A percentile compares a stretch with the other conserved stretches of the same genome.
These are phyloP conservation scores for Artemisia tridentata DNA, from an alignment of 129 eudicot genomes.

Conservation along the genomic window DNA sequence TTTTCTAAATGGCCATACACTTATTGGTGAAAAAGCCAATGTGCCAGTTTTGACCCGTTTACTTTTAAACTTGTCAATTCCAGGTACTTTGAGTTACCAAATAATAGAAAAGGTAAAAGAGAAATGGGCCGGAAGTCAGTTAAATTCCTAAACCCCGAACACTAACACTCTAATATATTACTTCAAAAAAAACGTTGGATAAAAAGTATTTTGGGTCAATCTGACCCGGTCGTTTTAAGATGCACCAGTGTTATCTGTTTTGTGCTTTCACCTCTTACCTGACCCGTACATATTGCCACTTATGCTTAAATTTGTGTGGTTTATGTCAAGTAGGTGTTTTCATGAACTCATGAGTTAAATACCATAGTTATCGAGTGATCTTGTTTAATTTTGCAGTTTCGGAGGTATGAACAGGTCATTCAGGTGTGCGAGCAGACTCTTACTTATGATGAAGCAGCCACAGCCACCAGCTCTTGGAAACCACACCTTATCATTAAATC, in stretches of 20 bases:
- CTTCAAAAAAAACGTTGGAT: not conserved
- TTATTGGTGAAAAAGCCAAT: slow-evolving; percentile 2
- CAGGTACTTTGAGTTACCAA: not conserved
- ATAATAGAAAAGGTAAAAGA: not conserved
- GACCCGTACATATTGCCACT: not conserved
- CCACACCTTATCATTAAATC: slow-evolving; percentile 49
- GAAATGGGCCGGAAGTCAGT: slow-evolving; percentile 4
- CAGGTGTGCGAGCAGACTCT: slow-evolving; percentile 66
- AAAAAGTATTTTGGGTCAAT: not conserved
- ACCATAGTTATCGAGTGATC: not conserved
- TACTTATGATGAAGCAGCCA: slow-evolving; percentile 41
- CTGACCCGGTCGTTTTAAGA: not conserved
- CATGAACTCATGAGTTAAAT: not conserved
- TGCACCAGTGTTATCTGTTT: not conserved
- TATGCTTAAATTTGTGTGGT: not conserved
- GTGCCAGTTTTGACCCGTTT: not conserved
- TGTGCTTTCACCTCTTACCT: not conserved
- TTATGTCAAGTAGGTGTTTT: not conserved
- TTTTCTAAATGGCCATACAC: slow-evolving; percentile 4
- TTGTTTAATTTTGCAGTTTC: slow-evolving; percentile 48
- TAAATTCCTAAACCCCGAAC: not conserved
- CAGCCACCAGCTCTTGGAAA: slow-evolving; percentile 41
- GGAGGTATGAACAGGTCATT: slow-evolving; percentile 76
- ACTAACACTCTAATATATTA: no score
- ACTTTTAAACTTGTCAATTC: not conserved